Evolutionary conservation across 2,329 filamentous ascomycete genomes (phyloP), one percentile per base, ranked within the genome.

Genomic region (Beauveria australis): DNA sequence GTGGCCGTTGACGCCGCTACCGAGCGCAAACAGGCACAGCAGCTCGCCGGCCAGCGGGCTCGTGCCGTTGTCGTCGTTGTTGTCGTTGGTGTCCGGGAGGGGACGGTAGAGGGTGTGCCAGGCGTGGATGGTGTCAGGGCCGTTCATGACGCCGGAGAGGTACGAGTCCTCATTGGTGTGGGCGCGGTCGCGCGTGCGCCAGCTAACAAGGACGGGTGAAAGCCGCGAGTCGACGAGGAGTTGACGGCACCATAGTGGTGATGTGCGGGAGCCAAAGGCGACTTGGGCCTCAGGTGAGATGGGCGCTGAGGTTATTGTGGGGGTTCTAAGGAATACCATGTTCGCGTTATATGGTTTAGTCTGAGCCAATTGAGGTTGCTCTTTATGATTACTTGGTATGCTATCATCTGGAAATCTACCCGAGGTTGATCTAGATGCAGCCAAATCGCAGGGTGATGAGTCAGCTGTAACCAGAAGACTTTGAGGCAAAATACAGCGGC

Each of bases 1-100:
- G 37, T 68, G 66, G 18, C 66, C 66, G 1, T 65, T 60, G 16
- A 68, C 61, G 5, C 61, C 53, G 52, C 40, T 48, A 33, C 65
- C 65, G 14, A 67, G 63, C 16, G 59, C 16, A 28, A 61, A 48
- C 52, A 61, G 53, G 47, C 26, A 40, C 14, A 57, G 46, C 33
- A 61, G 18, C 59, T 61, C 59, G 3, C 59, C 59, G 5, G 44
- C 44, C 40, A 56, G 24, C 6, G 46, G 53, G n/a, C 10, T 18
- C 26, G 22, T 51, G 47, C 41, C 60, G 48, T 30, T 18, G 16
- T n/a, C n/a, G 5, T 8, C 5, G 19, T 14, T 24, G 28, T 4
- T 12, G 24, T 14, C 16, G 18, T 16, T 9, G 12, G 3, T 18
- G 18, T 19, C 19, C 14, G 53, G 40, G 18, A 47, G 40, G 8